phyloP scores from a whole-genome alignment of 2,329 filamentous ascomycete species.

The Alternaria atra region DNA sequence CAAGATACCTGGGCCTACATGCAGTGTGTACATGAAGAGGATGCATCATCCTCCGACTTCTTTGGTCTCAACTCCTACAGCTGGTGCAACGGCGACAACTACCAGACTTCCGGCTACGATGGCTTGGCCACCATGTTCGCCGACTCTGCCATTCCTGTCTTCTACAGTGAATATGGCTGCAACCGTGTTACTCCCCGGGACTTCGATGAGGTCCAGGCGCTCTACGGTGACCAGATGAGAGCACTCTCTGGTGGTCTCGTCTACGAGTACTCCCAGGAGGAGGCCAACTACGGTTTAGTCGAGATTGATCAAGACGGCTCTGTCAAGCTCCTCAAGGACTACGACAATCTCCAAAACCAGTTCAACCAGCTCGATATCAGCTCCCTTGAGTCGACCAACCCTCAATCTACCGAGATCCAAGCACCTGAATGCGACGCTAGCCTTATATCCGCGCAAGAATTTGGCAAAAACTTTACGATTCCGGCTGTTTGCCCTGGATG shows the following conservation, averaged over 20 bases:
- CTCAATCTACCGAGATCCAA: slow-evolving; percentile 62
- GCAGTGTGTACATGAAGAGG: slow-evolving; percentile 67
- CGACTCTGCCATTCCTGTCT: slow-evolving; percentile 74
- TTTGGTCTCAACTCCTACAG: slow-evolving; percentile 82
- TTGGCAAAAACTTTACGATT: slow-evolving; percentile 82
- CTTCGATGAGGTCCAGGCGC: slow-evolving; percentile 77
- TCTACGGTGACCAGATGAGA: slow-evolving; percentile 77
- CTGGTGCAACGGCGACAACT: slow-evolving; percentile 75
- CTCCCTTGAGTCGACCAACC: slow-evolving; percentile 70
- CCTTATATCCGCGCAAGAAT: slow-evolving; percentile 72
- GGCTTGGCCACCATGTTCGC: slow-evolving; percentile 71
- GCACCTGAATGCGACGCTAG: slow-evolving; percentile 71
- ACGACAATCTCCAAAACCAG: slow-evolving; percentile 75
- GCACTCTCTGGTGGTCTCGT: slow-evolving; percentile 79
- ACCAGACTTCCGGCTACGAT: slow-evolving; percentile 67
- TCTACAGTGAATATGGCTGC: slow-evolving; percentile 86
- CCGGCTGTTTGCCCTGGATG: slow-evolving; percentile 73
- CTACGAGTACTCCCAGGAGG: slow-evolving; percentile 81
- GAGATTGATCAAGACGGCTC: slow-evolving; percentile 55
- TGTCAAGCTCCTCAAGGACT: slow-evolving; percentile 56
- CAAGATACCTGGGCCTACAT: slow-evolving; percentile 80
- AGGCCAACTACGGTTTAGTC: slow-evolving; percentile 65
- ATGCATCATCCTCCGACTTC: slow-evolving; percentile 73
- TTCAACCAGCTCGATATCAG: slow-evolving; percentile 78
- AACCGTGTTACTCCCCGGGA: slow-evolving; percentile 70